Conservation (phyloP, 2,329 filamentous ascomycete genomes). For the Cordyceps javanica region DNA sequence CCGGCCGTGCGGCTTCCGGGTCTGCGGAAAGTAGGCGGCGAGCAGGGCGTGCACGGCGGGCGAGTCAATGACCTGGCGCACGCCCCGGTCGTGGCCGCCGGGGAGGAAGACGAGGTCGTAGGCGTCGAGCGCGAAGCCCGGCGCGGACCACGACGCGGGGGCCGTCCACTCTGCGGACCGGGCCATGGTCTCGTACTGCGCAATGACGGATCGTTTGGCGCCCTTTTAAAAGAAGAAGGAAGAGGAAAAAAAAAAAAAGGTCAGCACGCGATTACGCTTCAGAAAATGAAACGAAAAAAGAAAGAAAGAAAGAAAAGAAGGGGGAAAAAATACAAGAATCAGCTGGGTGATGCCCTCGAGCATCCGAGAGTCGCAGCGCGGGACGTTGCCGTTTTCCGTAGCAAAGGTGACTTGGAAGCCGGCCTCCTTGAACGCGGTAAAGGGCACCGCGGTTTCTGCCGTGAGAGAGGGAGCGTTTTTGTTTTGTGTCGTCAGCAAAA, state of each 20-base stretch:
- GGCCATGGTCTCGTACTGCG: constrained; percentile 37
- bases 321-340: constrained; percentile 34
- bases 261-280: too few relatives aligned
- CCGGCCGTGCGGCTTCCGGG: constrained; percentile 30
- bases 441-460: constrained; percentile 45
- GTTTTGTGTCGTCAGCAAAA: too few relatives aligned
- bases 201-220: constrained; percentile 34
- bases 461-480: background rate
- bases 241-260: too few relatives aligned
- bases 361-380: constrained; percentile 45
- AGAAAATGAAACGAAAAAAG: too few relatives aligned
- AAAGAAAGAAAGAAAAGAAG: too few relatives aligned
- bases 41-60: constrained; percentile 37
- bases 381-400: constrained; percentile 40
- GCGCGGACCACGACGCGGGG: constrained; percentile 39
- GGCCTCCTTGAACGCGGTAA: constrained; percentile 38
- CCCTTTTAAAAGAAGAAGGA: too few relatives aligned
- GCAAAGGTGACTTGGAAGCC: constrained; percentile 43
- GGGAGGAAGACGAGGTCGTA: constrained; percentile 46
- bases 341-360: constrained; percentile 42
- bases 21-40: constrained; percentile 40
- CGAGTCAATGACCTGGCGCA: constrained; percentile 46
- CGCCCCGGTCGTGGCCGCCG: constrained; percentile 47
- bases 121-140: constrained; percentile 36
- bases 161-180: constrained; percentile 34